Evolutionary conservation across 768 basidiomycete genomes (phyloP), one percentile per base, ranked within the genome.

Genomic region (Gloeopeniophorella convolvens): DNA sequence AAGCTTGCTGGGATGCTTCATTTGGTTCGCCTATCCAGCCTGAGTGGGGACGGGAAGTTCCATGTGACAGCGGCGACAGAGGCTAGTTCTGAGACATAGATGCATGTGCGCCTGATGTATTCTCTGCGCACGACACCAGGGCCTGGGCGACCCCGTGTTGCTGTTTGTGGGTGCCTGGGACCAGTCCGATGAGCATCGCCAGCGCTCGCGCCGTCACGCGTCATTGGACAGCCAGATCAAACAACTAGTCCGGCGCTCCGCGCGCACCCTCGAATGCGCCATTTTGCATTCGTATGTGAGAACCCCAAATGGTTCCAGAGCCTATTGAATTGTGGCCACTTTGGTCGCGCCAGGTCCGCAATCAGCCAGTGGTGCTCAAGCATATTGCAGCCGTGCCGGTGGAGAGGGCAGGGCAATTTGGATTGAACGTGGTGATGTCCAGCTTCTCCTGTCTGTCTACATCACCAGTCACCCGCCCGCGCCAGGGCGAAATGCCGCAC

Each of bases 171-270:
- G 52, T 54, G 52, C 52, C 52, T 54, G 52, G 42, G 24, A 30
- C 30, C 46, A 35, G 44, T 18, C 28, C 51, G 48, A 53, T 48
- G 37, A 23, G 16, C 27, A 13, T 40, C 32, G 13, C 42, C 39
- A 40, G 45, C 35, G 35, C 48, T 43, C 39, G 52, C 52, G 52
- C 52, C 52, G 52, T n/a, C n/a, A n/a, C n/a, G n/a, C n/a, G n/a
- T n/a, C 46, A 54, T 54, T 47, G 52, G 33, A 43, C 35, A 31
- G 41, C 47, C 30, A 27, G 46, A 54, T 48, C 42, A 48, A 48
- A 48, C 31, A 39, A 24, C 34, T 35, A 18, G 23, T 30, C 41
- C 52, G 46, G 52, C 52, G 52, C 52, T 54, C 52, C 52, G 52
- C 52, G 35, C 6, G 26, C 44, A 23, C 30, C 35, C 46, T 48